Evolutionary conservation across 2,329 filamentous ascomycete genomes (phyloP).

Genomic region (Ophiosphaerella herpotricha): DNA sequence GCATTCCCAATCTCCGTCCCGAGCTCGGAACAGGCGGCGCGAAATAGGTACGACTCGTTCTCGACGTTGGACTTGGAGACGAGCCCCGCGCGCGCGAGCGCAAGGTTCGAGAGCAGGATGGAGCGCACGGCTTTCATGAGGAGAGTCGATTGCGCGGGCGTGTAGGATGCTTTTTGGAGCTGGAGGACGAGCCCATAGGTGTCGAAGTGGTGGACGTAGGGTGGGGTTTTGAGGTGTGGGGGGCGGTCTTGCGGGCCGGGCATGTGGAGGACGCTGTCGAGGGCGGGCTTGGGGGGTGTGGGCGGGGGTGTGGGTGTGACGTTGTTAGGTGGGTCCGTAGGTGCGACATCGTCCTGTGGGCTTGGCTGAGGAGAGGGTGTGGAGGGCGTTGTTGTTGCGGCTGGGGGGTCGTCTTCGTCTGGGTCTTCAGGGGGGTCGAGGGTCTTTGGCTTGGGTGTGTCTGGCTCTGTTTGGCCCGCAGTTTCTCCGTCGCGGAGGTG

Average conservation of each 20-base stretch:
- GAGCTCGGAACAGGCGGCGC: conserved; percentile 90
- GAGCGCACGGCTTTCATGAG: conserved; percentile 90
- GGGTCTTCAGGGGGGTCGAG: conserved; percentile 24
- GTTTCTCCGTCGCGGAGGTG: conserved; percentile 34
- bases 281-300: conserved; percentile 29
- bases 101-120: conserved; percentile 77
- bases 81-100: conserved; percentile 76
- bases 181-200: conserved; percentile 86
- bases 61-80: conserved; percentile 92
- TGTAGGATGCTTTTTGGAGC: conserved; percentile 73
- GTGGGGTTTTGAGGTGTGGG: conserved; percentile 72
- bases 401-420: conserved; percentile 28
- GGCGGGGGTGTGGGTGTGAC: conserved; percentile 13
- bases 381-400: conserved; percentile 17
- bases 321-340: neutral
- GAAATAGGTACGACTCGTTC: conserved; percentile 93
- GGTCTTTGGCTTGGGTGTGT: conserved; percentile 4
- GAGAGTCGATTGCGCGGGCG: conserved; percentile 73
- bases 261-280: conserved; percentile 50
- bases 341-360: conserved; percentile 15
- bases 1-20: conserved; percentile 83
- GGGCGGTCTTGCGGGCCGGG: conserved; percentile 50
- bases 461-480: neutral
- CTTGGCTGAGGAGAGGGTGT: conserved; percentile 15
- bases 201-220: conserved; percentile 95